Base-by-base conservation (phyloP, 257 asterid species). In the Cruciata laevipes region DNA sequence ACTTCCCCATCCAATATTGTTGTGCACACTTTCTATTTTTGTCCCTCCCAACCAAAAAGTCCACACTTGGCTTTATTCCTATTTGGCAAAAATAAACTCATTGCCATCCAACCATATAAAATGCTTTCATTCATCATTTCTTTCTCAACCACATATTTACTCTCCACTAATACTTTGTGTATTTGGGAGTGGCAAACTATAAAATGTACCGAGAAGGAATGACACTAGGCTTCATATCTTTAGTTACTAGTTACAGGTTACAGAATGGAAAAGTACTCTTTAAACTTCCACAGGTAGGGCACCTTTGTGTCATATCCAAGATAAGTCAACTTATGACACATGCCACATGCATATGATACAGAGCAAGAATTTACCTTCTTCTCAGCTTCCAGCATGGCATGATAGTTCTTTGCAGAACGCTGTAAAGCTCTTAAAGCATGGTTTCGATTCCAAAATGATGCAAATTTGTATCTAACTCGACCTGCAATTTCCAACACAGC, bases 401-500 rank as follows among this genome's bases (percentile, higher is more conserved):
- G 88, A 68, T 74, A 82, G 77, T 81, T 80, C 77, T 83, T 85
- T 12, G 77, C 81, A 35, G 84, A 78, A 63, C 83, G 87, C 75
- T 85, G 96, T 74, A 93, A 78, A 71, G 84, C 84, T 79, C 84
- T 81, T 76, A 90, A 76, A 8, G 89, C 84, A 61, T 90, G 82
- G 76, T 93, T 93, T 85, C 99, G 79, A 71, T 93, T 93, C 97
- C 99, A 93, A 82, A 93, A 93, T 72, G 99, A 93, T 44, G 99
- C 96, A 77, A 93, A 93, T 79, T 88, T 90, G 82, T 93, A 93
- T 76, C 96, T 86, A 73, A 93, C 89, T 77, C 94, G 83, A 74
- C 98, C 98, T 93, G 87, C 76, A 79, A 83, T 40, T 60, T 67
- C 73, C 68, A 78, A 51, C 59, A 49, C n/a, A 66, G 47, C 55